Conservation (phyloP, 768 basidiomycete species). For the Tephrocybe sp. region DNA sequence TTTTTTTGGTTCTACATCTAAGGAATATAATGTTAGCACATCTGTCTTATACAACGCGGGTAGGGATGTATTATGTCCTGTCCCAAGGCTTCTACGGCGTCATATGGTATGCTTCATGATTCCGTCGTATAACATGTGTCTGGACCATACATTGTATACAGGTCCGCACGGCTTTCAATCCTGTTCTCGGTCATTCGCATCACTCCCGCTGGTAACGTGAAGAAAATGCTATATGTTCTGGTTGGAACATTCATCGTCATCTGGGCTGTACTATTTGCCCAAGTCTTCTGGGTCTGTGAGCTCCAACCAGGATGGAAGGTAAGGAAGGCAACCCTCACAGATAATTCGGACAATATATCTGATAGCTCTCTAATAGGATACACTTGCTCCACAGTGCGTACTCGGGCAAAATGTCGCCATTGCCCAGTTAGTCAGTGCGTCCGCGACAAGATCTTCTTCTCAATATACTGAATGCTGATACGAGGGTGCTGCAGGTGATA, state of each 20-base stretch:
- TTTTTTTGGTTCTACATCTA: background rate
- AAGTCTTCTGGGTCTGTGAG: constrained; percentile 35
- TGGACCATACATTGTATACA: background rate
- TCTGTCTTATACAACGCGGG: constrained; percentile 11
- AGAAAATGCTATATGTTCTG: constrained; percentile 21
- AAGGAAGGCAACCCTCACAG: background rate
- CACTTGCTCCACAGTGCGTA: constrained; percentile 33
- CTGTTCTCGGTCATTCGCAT: constrained; percentile 42
- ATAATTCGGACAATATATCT: background rate
- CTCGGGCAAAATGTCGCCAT: constrained; percentile 41
- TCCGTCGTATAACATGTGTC: background rate
- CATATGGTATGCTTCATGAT: constrained; percentile 18
- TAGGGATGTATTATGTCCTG: constrained; percentile 21
- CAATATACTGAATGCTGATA: background rate
- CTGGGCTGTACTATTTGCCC: constrained; percentile 32
- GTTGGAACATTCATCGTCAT: constrained; percentile 21
- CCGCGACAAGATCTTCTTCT: background rate
- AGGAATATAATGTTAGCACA: constrained; percentile 6
- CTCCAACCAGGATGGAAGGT: constrained; percentile 23
- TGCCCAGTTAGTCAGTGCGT: constrained; percentile 46
- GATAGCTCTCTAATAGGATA: constrained; percentile 22
- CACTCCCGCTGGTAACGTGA: constrained; percentile 24
- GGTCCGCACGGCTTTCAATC: constrained; percentile 39
- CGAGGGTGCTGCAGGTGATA: constrained; percentile 35
- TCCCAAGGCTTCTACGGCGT: constrained; percentile 23